These are phyloP conservation scores for Fusarium redolens DNA, from an alignment of 2,329 filamentous ascomycete genomes.

Conservation along the genomic window DNA sequence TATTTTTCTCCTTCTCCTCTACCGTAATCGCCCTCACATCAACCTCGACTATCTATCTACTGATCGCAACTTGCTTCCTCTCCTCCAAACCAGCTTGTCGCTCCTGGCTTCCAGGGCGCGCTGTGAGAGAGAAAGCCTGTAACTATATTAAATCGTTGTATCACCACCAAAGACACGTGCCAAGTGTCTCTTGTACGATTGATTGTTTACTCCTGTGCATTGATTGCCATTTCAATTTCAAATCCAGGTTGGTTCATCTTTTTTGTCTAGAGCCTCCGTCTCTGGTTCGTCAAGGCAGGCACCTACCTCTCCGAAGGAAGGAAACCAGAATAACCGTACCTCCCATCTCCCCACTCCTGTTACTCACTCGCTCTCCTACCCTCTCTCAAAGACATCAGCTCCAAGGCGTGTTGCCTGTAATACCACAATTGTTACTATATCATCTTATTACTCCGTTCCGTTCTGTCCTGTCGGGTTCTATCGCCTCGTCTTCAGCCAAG, in stretches of 20 bases:
- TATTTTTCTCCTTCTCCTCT: not conserved
- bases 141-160: conserved; percentile 20
- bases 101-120: conserved; percentile 46
- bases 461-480: conserved; percentile 5
- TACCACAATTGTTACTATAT: conserved; percentile 12
- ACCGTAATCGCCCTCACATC: not conserved
- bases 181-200: conserved; percentile 38
- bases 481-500: conserved; percentile 20
- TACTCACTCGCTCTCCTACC: conserved; percentile 23
- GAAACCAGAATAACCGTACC: conserved; percentile 9
- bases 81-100: conserved; percentile 43
- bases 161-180: conserved; percentile 10
- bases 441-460: conserved; percentile 7
- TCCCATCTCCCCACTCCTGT: conserved; percentile 3
- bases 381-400: conserved; percentile 20
- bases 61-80: conserved; percentile 28
- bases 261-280: conserved; percentile 25
- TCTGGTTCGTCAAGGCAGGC: conserved; percentile 12
- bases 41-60: not conserved
- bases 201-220: conserved; percentile 7
- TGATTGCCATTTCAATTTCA: conserved; percentile 33
- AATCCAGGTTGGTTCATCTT: conserved; percentile 42
- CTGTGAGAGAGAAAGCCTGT: conserved; percentile 42
- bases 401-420: conserved; percentile 10
- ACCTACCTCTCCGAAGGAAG: conserved; percentile 1